Base-by-base conservation (phyloP, 139 green algal genomes). In the Closterium sp. region DNA sequence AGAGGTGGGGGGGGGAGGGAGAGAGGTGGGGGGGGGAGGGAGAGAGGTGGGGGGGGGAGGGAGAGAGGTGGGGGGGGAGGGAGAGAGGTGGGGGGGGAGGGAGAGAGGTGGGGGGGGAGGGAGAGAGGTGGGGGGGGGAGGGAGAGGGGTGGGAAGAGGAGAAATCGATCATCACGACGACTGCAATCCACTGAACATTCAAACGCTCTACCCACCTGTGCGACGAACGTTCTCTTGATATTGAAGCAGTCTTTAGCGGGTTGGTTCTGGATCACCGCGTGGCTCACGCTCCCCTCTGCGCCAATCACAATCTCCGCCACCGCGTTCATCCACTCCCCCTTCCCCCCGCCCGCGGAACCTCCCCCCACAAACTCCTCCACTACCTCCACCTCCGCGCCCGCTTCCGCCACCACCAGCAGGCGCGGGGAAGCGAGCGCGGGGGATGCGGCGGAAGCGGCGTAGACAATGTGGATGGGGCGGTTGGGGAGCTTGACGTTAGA, bases 241-340 rank as follows among this genome's bases (percentile, higher is more conserved):
- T 93, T 76, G 36, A 94, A 93, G 43, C 28, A 69, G 23, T 89
- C 91, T 25, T 32, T 34, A 23, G 8, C 89, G 83, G n/a, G 30
- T 36, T 94, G 91, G 32, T 92, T 33, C 88, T 94, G 91, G 0
- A 94, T 34, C n/a, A 93, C 93, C n/a, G 31, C 38, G 35, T 94
- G 91, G 16, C n/a, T 33, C 88, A 94, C 84, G 6, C 32, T 90
- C 34, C 89, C 88, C 23, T 34, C 28, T 81, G 90, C 30, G 25
- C 25, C 91, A 90, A 94, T n/a, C 34, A 94, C 81, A 64, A 91
- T 35, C 91, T 94, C 91, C 34, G 64, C 31, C 55, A 94, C 88
- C 28, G 89, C 33, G 91, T 94, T 94, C 35, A 31, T 55, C 76
- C 33, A 69, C 92, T 33, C 88, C 28, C 55, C 66, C 87, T 64